Conservation (phyloP, 1,284 basidiomycete genomes). For the Farysia itapuensis region DNA sequence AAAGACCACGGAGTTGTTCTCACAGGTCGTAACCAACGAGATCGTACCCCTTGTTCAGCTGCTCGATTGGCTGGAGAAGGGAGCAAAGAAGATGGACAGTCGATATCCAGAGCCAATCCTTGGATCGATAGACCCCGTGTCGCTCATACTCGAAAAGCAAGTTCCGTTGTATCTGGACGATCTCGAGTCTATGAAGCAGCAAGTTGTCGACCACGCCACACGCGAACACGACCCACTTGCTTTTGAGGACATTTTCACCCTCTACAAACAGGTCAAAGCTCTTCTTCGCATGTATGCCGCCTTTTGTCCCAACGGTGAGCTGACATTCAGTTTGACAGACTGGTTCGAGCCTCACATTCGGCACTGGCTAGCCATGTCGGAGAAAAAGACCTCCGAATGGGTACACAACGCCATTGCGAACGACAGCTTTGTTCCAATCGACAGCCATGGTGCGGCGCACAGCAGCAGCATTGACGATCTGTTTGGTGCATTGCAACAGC, state of each 20-base stretch:
- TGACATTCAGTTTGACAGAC: conserved; percentile 37
- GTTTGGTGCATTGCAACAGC: conserved; percentile 89
- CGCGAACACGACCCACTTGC: conserved; percentile 39
- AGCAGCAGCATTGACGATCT: conserved; percentile 95
- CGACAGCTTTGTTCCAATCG: conserved; percentile 65
- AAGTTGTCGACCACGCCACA: conserved; percentile 45
- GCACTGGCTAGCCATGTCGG: conserved; percentile 86
- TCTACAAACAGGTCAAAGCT: conserved; percentile 76
- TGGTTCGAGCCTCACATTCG: conserved; percentile 88
- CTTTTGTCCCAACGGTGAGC: conserved; percentile 70
- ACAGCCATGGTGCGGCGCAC: conserved; percentile 73
- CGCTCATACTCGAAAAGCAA: conserved; percentile 72
- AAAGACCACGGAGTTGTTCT: conserved; percentile 67
- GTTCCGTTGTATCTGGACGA: conserved; percentile 77
- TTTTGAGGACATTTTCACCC: conserved; percentile 72
- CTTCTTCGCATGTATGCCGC: conserved; percentile 76
- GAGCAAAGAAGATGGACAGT: conserved; percentile 78
- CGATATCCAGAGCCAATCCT: conserved; percentile 79
- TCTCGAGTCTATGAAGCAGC: conserved; percentile 62
- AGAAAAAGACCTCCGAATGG: conserved; percentile 89
- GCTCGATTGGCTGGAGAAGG: conserved; percentile 85
- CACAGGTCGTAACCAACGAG: conserved; percentile 71
- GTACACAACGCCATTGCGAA: conserved; percentile 63
- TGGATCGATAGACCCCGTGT: conserved; percentile 64
- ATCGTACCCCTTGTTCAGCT: conserved; percentile 73